Percentiles rank a stretch among this genome's conserved stretches.
These are phyloP conservation scores for Paxillus rubicundulus DNA, from an alignment of 768 basidiomycete species.

Conservation along the genomic window DNA sequence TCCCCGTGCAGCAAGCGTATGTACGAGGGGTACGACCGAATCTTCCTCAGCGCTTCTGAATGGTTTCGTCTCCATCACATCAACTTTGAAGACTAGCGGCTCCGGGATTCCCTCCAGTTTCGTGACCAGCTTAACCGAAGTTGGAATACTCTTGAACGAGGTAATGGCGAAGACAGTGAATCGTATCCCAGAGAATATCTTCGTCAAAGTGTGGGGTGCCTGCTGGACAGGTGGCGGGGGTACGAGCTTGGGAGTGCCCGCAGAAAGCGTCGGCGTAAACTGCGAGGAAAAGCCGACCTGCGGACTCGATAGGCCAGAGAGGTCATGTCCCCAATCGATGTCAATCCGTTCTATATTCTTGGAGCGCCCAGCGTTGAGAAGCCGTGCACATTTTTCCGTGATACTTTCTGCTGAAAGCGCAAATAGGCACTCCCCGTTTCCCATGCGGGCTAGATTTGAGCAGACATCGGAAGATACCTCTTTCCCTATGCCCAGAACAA, in stretches of 20 bases:
- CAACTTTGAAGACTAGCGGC: conserved; percentile 14
- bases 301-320: neutral
- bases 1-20: conserved; percentile 52
- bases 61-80: conserved; percentile 25
- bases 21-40: conserved; percentile 38
- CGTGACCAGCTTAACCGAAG: conserved; percentile 24
- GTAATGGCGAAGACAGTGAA: conserved; percentile 36
- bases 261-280: conserved; percentile 15
- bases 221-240: conserved; percentile 35
- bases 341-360: conserved; percentile 43
- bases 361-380: conserved; percentile 51
- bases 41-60: conserved; percentile 16
- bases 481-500: conserved; percentile 57
- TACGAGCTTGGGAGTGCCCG: conserved; percentile 24
- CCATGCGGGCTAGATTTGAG: conserved; percentile 51
- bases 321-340: conserved; percentile 48
- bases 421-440: conserved; percentile 50
- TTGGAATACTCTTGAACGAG: conserved; percentile 21
- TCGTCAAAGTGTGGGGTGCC: conserved; percentile 29
- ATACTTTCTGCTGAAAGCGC: conserved; percentile 47
- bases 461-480: conserved; percentile 49
- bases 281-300: conserved; percentile 7
- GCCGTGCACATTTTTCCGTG: conserved; percentile 43
- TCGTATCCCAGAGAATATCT: conserved; percentile 34
- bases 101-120: conserved; percentile 26